A percentile compares a stretch with the other conserved stretches of the same genome.
phyloP scores from a whole-genome alignment of 1,139 yeast species.

The Debaryomyces nepalensis region DNA sequence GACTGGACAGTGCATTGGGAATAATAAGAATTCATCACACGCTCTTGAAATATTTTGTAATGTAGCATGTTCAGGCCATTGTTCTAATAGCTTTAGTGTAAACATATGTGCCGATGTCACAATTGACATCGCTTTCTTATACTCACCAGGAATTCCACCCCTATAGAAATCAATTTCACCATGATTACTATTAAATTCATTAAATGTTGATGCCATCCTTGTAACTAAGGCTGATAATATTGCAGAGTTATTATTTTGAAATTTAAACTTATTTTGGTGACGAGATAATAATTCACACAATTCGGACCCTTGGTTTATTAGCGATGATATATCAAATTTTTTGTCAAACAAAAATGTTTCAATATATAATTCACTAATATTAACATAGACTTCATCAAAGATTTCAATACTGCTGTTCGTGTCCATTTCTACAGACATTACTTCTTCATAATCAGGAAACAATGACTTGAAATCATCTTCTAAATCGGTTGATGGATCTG shows the following conservation, averaged over 20 bases:
- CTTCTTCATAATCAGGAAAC: slow-evolving; percentile 89
- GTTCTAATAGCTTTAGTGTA: slow-evolving; percentile 54
- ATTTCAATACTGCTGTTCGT: slow-evolving; percentile 26
- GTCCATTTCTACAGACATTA: slow-evolving; percentile 41
- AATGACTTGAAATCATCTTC: slow-evolving; percentile 73
- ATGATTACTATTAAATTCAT: slow-evolving; percentile 23
- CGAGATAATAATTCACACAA: slow-evolving; percentile 33
- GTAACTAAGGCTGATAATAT: slow-evolving; percentile 49
- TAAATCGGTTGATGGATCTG: slow-evolving; percentile 63
- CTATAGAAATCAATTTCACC: slow-evolving; percentile 64
- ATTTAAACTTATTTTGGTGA: slow-evolving; percentile 23
- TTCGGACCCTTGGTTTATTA: slow-evolving; percentile 49
- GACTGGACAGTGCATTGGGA: slow-evolving; percentile 70
- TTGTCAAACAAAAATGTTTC: slow-evolving; percentile 29
- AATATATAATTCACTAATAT: slow-evolving; percentile 36
- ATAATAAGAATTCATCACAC: slow-evolving; percentile 68
- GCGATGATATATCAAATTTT: slow-evolving; percentile 24
- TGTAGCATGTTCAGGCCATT: slow-evolving; percentile 98
- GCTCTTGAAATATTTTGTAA: slow-evolving; percentile 68
- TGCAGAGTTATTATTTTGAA: slow-evolving; percentile 35
- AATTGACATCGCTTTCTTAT: slow-evolving; percentile 59
- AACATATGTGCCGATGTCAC: slow-evolving; percentile 53
- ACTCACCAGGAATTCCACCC: slow-evolving; percentile 66
- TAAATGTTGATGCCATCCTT: slow-evolving; percentile 35
- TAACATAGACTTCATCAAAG: slow-evolving; percentile 36